Evolutionary conservation across 2,329 filamentous ascomycete species (phyloP), one percentile per base, ranked within the genome.

Genomic region (Pseudogymnoascus sp.): DNA sequence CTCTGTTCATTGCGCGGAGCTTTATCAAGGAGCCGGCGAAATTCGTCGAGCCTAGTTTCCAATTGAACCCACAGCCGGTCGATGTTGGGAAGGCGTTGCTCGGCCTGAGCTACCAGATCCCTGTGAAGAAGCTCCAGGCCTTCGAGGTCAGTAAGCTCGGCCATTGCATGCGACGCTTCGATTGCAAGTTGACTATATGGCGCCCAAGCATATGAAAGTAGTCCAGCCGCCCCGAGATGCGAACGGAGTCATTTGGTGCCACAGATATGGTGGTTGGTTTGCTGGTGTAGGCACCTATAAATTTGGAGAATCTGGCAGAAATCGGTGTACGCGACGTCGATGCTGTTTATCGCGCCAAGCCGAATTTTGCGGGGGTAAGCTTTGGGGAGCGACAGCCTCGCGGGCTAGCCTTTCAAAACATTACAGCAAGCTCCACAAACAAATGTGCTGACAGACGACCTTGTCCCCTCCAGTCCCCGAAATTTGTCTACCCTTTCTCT

Each of bases 51-150:
- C 67, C 88, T 83, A 58, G 77, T 76, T 68, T 89, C 85, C 57
- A 97, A 79, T 71, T 84, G 81, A 58, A 76, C 70, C 68, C 84
- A 82, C 62, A 88, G 79, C 66, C 90, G 84, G 64, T 93, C 86
- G 38, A 90, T 76, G 64, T 87, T 85, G 33, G 86, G 81, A 59
- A 91, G 75, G 28, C 87, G 84, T 61, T 85, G 83, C 69, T 94
- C 87, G 65, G 84, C 83, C 68, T 94, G 81, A 62, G 88, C 86
- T 67, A 88, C 79, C 64, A 99, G 84, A 76, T 96, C 91, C 73
- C 89, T 85, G 74, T 96, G 90, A 68, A 99, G 85, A 74, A 85
- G 86, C 77, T 92, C 86, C 70, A 97, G 84, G 75, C 86, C 84
- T 71, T 87, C 87, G 71, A 95, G 81, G 71, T 82, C 84, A 72